Evolutionary conservation across 2,329 filamentous ascomycete species (phyloP).

Genomic region (Cladosporium phlei): DNA sequence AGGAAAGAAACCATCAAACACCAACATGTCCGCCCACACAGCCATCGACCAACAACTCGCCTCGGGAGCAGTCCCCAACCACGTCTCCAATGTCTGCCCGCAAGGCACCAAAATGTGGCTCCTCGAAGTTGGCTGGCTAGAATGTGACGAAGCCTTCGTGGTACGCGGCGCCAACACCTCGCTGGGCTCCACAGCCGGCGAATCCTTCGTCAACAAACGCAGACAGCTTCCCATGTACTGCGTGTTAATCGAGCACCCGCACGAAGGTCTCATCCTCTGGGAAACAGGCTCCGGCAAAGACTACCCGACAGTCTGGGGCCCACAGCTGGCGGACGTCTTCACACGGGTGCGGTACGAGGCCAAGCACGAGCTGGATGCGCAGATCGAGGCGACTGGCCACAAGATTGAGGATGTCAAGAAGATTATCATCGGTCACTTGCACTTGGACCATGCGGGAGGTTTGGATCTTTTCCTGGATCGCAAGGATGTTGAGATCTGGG

Average conservation of each 20-base stretch:
- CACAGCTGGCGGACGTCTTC: slow-evolving; percentile 32
- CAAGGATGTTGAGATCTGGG: slow-evolving; percentile 34
- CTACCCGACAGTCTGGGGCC: slow-evolving; percentile 32
- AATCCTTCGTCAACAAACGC: slow-evolving; percentile 39
- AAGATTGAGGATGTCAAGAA: slow-evolving; percentile 34
- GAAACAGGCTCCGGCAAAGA: slow-evolving; percentile 45
- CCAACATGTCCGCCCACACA: slow-evolving; percentile 12
- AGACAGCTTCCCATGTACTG: slow-evolving; percentile 40
- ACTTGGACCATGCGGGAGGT: slow-evolving; percentile 34
- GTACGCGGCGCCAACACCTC: slow-evolving; percentile 39
- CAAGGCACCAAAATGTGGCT: slow-evolving; percentile 46
- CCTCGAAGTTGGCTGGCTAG: slow-evolving; percentile 39
- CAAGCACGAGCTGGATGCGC: slow-evolving; percentile 31
- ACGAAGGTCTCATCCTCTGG: slow-evolving; percentile 42
- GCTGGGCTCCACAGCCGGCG: slow-evolving; percentile 30
- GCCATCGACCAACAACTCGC: slow-evolving; percentile 30
- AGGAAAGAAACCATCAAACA: neutral
- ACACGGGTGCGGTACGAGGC: slow-evolving; percentile 30
- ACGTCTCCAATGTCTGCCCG: slow-evolving; percentile 37
- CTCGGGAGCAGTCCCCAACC: slow-evolving; percentile 29
- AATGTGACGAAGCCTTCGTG: slow-evolving; percentile 46
- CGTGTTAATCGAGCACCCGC: slow-evolving; percentile 43
- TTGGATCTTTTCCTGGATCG: slow-evolving; percentile 32
- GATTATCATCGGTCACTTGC: slow-evolving; percentile 35
- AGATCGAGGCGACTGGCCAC: slow-evolving; percentile 33